Percentiles rank a stretch among this genome's conserved stretches.
Conservation (phyloP, 73 alveolate species). For the Stentor coeruleus region DNA sequence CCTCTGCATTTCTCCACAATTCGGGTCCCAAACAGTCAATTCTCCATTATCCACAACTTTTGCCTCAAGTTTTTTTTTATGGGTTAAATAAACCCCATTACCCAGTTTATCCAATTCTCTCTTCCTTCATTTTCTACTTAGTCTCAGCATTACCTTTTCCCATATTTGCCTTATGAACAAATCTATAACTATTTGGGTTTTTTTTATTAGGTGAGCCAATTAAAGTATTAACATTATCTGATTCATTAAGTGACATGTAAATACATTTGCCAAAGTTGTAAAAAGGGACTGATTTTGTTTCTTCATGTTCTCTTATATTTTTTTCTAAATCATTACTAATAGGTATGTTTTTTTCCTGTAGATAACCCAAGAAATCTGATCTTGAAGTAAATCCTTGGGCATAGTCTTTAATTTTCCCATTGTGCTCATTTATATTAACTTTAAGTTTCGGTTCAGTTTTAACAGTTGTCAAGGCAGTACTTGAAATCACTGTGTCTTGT, state of each 20-base stretch:
- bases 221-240: neutral
- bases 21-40: neutral
- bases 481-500: too few relatives aligned
- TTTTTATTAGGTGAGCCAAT: neutral
- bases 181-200: neutral
- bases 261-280: neutral
- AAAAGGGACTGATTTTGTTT: neutral
- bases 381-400: neutral
- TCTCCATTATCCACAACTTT: neutral
- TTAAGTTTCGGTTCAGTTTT: neutral
- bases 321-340: neutral
- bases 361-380: neutral
- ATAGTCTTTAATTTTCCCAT: neutral
- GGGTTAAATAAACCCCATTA: neutral
- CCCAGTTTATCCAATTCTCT: neutral
- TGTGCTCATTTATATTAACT: neutral
- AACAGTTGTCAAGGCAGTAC: too few relatives aligned
- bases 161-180: neutral
- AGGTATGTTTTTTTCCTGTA: neutral
- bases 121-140: neutral
- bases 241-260: neutral
- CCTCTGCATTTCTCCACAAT: neutral
- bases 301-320: neutral
- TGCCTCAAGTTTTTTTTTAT: neutral
- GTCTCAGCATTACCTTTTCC: neutral